Evolutionary conservation across 2,329 filamentous ascomycete species (phyloP).

Genomic region (Alternaria novae-zelandiae): DNA sequence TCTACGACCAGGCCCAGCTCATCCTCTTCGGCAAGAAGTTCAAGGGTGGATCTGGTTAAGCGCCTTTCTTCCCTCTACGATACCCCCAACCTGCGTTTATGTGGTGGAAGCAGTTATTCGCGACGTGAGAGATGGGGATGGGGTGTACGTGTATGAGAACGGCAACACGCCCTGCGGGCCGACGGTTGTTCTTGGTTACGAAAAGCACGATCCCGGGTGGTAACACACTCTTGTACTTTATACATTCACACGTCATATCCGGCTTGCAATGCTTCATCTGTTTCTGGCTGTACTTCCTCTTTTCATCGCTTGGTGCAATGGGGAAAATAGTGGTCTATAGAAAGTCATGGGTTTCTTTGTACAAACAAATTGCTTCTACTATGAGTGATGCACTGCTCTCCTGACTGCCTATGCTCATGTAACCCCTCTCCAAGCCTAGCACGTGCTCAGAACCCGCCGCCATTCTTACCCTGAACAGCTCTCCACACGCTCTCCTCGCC

Average conservation of each 20-base stretch:
- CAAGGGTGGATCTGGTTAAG: conserved; percentile 67
- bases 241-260: conserved; percentile 48
- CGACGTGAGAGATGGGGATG: conserved; percentile 35
- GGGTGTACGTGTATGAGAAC: conserved; percentile 45
- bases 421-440: not conserved
- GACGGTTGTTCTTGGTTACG: conserved; percentile 53
- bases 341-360: conserved; percentile 42
- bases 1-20: conserved; percentile 99
- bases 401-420: not conserved
- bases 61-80: conserved; percentile 41
- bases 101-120: conserved; percentile 46
- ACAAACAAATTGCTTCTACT: conserved; percentile 8
- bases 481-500: conserved; percentile 47
- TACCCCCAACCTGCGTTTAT: conserved; percentile 45
- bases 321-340: conserved; percentile 50
- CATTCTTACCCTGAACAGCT: conserved; percentile 39
- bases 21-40: conserved; percentile 99
- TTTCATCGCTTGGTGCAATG: conserved; percentile 46
- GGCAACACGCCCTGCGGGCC: conserved; percentile 44
- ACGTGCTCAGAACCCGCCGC: not conserved
- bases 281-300: conserved; percentile 43
- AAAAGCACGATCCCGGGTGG: conserved; percentile 50
- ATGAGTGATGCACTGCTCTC: not conserved
- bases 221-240: conserved; percentile 53
- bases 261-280: conserved; percentile 49